A percentile compares a stretch with the other conserved stretches of the same genome.
phyloP scores from a whole-genome alignment of 306 rosid genomes.

The Purshia tridentata region DNA sequence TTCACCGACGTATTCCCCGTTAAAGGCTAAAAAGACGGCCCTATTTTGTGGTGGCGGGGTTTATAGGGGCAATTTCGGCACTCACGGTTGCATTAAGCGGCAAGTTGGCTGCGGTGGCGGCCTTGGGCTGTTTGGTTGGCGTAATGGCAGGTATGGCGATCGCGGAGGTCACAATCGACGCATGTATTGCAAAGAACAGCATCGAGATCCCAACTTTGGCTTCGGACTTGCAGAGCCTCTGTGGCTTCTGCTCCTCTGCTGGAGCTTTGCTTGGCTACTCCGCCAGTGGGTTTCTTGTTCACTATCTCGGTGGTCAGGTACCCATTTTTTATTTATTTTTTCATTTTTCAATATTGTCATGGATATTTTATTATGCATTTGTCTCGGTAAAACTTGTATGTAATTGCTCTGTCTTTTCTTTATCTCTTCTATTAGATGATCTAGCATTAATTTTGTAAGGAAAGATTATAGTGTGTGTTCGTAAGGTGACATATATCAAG shows the following conservation, averaged over 20 bases:
- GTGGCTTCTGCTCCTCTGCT: constrained; percentile 54
- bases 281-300: constrained; percentile 59
- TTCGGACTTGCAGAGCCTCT: constrained; percentile 65
- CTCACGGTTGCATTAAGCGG: constrained; percentile 24
- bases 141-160: constrained; percentile 56
- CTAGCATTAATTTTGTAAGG: too few species aligned
- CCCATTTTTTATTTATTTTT: too few species aligned
- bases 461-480: too few species aligned
- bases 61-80: constrained; percentile 41
- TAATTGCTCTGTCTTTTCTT: too few species aligned
- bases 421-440: too few species aligned
- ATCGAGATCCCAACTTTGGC: constrained; percentile 57
- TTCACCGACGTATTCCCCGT: constrained; percentile 60
- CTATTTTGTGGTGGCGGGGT: constrained; percentile 49
- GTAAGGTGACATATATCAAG: too few species aligned
- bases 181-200: constrained; percentile 70
- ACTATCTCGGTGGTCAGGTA: constrained; percentile 67
- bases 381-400: too few species aligned
- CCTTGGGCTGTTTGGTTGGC: constrained; percentile 50
- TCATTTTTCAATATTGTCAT: background rate
- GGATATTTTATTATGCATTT: too few species aligned
- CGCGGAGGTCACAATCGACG: constrained; percentile 72
- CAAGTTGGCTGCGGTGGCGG: constrained; percentile 26
- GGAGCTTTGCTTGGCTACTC: constrained; percentile 64
- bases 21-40: constrained; percentile 56